Conservation (phyloP, 2,329 filamentous ascomycete species). For the Neofusicoccum cordaticola region DNA sequence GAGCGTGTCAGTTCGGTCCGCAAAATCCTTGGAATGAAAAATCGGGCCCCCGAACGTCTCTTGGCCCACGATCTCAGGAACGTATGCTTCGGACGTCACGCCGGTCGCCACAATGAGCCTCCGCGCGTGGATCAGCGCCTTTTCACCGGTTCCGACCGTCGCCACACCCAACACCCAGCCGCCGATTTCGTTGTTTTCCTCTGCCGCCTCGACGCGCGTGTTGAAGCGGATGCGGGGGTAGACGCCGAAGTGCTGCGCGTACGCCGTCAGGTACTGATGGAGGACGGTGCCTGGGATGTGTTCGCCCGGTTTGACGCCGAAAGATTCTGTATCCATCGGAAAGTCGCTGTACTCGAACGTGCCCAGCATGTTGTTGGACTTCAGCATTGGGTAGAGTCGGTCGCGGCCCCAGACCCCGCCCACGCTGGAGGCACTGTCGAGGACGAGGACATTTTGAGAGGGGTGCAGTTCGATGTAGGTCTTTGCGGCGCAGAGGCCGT, state of each 20-base stretch:
- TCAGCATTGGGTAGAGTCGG: slow-evolving; percentile 43
- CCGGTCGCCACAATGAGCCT: slow-evolving; percentile 64
- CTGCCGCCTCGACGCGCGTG: slow-evolving; percentile 50
- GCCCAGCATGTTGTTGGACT: slow-evolving; percentile 44
- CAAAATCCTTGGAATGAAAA: slow-evolving; percentile 59
- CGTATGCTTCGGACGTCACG: slow-evolving; percentile 55
- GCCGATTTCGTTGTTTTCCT: slow-evolving; percentile 38
- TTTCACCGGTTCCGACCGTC: background rate
- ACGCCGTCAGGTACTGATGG: slow-evolving; percentile 55
- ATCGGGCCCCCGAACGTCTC: slow-evolving; percentile 52
- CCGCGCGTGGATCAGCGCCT: slow-evolving; percentile 27
- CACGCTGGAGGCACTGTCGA: slow-evolving; percentile 42
- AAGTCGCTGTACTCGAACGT: slow-evolving; percentile 41
- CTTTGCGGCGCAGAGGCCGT: slow-evolving; percentile 49
- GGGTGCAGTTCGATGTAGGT: slow-evolving; percentile 48
- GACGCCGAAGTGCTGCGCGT: slow-evolving; percentile 50
- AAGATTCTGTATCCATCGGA: slow-evolving; percentile 28
- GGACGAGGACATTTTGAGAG: slow-evolving; percentile 38
- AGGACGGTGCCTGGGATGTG: slow-evolving; percentile 61
- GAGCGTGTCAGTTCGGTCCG: slow-evolving; percentile 34
- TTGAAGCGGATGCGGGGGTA: slow-evolving; percentile 48
- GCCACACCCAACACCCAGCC: slow-evolving; percentile 25
- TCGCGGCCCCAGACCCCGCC: slow-evolving; percentile 46
- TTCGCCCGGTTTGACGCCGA: slow-evolving; percentile 45
- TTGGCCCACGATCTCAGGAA: slow-evolving; percentile 52